Conservation (phyloP, 1,284 basidiomycete genomes). For the Anthracocystis walkeri region DNA sequence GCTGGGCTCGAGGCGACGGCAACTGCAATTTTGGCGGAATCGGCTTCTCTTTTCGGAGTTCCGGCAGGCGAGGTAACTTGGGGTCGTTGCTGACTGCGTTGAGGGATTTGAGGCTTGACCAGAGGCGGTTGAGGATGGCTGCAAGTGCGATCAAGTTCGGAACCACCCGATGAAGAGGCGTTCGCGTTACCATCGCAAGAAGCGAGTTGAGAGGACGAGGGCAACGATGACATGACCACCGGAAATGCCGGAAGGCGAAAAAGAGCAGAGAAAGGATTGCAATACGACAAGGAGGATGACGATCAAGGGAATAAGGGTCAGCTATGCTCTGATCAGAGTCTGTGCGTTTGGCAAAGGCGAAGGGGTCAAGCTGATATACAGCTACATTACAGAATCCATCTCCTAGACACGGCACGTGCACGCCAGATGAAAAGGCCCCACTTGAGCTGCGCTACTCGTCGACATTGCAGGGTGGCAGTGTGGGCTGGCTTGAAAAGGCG, state of each 20-base stretch:
- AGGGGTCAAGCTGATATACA: not conserved
- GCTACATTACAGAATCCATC: too few relatives aligned
- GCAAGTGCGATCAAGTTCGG: not conserved
- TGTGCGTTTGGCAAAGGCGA: not conserved
- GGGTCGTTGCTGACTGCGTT: conserved; percentile 32
- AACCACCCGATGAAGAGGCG: not conserved
- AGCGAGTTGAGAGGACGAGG: not conserved
- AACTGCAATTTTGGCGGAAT: not conserved
- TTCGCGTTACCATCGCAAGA: not conserved
- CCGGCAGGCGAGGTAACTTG: conserved; percentile 13
- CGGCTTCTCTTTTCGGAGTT: not conserved
- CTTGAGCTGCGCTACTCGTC: not conserved
- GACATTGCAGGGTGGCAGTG: not conserved
- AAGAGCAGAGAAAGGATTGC: not conserved
- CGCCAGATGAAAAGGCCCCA: conserved; percentile 3
- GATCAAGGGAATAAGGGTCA: not conserved
- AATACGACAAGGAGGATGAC: not conserved
- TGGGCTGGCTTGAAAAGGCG: not conserved
- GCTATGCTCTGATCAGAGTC: conserved; percentile 1
- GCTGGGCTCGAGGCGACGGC: not conserved
- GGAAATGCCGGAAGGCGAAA: not conserved
- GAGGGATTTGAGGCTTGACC: conserved; percentile 27
- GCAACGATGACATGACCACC: not conserved
- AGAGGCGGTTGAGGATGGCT: conserved; percentile 8
- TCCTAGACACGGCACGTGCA: not conserved